phyloP scores from a whole-genome alignment of 164 flowering plant species.

The Sedum album region DNA sequence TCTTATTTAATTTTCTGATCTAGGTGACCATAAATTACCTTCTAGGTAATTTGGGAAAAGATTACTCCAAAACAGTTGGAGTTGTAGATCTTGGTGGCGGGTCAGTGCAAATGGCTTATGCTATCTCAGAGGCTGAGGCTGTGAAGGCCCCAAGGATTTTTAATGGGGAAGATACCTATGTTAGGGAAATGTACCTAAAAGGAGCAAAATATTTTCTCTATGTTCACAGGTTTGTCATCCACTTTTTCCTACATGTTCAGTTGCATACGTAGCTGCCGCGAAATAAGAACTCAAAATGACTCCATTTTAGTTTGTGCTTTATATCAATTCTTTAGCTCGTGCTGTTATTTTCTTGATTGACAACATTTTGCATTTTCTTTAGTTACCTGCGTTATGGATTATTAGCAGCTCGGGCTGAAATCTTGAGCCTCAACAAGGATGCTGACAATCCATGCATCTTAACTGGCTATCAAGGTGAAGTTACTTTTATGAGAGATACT shows the following conservation, averaged over 20 bases:
- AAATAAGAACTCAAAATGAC: neutral
- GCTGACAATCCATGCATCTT: conserved; percentile 75
- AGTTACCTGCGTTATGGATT: conserved; percentile 91
- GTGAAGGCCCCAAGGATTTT: conserved; percentile 54
- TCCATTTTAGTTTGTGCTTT: neutral
- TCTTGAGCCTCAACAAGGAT: conserved; percentile 47
- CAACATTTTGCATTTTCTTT: conserved; percentile 12
- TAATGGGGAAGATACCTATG: conserved; percentile 73
- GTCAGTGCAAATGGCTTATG: conserved; percentile 98
- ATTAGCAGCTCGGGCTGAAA: conserved; percentile 94
- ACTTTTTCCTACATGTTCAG: neutral
- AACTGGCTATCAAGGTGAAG: conserved; percentile 38
- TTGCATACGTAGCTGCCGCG: neutral
- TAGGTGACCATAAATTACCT: conserved; percentile 90
- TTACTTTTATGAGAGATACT: neutral
- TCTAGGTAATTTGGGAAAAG: conserved; percentile 62
- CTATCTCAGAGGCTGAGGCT: conserved; percentile 76
- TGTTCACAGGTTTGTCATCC: conserved; percentile 67
- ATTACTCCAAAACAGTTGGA: conserved; percentile 72
- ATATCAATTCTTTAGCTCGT: neutral
- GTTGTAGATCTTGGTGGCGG: conserved; percentile 98
- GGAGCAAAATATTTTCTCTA: conserved; percentile 75
- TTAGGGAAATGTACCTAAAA: conserved; percentile 66
- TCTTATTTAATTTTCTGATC: conserved; percentile 8
- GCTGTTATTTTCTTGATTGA: neutral